Evolutionary conservation across 2,329 filamentous ascomycete species (phyloP).

Genomic region (Aspergillus glaucus): DNA sequence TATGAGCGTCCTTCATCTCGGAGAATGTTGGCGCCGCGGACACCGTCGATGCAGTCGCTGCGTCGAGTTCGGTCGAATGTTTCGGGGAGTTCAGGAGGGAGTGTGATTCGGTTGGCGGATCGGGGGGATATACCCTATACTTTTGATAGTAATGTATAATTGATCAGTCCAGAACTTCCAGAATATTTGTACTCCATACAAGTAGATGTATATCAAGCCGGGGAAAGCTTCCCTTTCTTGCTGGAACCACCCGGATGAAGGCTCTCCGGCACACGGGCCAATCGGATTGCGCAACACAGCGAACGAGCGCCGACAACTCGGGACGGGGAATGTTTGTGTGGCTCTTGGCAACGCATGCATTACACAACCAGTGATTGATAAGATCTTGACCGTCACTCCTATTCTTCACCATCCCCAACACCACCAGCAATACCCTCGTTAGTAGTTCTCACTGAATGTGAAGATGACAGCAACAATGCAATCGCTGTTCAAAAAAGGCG

Average conservation of each 20-base stretch:
- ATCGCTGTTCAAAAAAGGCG: constrained; percentile 27
- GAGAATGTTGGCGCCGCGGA: constrained; percentile 14
- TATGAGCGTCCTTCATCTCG: constrained; percentile 1
- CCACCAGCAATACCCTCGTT: neutral
- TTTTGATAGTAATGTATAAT: constrained; percentile 13
- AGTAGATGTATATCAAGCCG: no score
- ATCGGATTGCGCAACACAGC: neutral
- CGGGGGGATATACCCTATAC: constrained; percentile 29
- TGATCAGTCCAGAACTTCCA: no score
- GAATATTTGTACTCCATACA: no score
- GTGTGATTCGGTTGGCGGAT: constrained; percentile 34
- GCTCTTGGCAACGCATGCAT: neutral
- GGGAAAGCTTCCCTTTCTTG: no score
- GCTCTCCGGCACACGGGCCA: neutral
- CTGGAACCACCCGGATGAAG: neutral
- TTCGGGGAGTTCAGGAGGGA: constrained; percentile 30
- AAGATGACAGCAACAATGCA: constrained; percentile 23
- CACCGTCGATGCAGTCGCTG: constrained; percentile 32
- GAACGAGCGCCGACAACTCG: neutral
- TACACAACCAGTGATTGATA: constrained; percentile 26
- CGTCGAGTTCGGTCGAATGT: constrained; percentile 25
- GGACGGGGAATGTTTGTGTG: neutral
- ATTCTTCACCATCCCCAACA: neutral
- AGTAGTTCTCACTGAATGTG: neutral
- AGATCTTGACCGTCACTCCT: constrained; percentile 16